Base-by-base conservation (phyloP, 805 yeast species). In the Wickerhamomyces kurtzmanii region DNA sequence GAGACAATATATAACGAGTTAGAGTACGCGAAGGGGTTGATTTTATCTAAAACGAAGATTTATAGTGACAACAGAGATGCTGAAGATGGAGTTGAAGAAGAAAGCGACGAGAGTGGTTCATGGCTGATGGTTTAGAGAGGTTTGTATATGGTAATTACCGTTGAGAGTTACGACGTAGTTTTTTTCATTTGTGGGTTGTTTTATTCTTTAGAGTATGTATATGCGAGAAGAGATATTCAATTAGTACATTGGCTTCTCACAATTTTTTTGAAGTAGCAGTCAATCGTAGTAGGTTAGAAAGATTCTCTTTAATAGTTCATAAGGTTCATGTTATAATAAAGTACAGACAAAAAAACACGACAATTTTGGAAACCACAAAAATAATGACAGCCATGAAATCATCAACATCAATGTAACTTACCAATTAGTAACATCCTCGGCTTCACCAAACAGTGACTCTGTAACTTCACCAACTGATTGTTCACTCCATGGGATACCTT, bases 401-500 rank as follows among this genome's bases (percentile, higher is more conserved):
- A 18, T 8, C 8, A 18, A 18, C 8, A 18, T 8, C 20, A 18
- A 8, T 8, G 10, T 10, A 10, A 22, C 14, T 48, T 53, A 89
- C 98, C 98, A 89, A 37, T 77, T 82, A 17, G 97, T 85, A 27
- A 91, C 87, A 48, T 82, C 87, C 48, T 82, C 94, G 11, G 94
- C 93, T 53, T 89, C 98, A 2, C 97, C 96, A 50, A 89, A 87
- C 9, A 86, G 78, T 24, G 81, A 70, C 26, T 76, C 74, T 31
- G 68, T 69, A 44, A 40, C 55, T 12, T 49, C 55, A 13, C 58
- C 64, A 13, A 59, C 62, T 8, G 63, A 62, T 23, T 55, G 59
- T 25, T 57, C 59, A 17, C 59, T 57, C 46, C 59, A 60, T 49
- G 75, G 62, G 42, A 57, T 43, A 24, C 48, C 56, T 15, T 64